These are phyloP conservation scores for Orychophragmus violaceus DNA, from an alignment of 345 rosid species.

Conservation along the genomic window DNA sequence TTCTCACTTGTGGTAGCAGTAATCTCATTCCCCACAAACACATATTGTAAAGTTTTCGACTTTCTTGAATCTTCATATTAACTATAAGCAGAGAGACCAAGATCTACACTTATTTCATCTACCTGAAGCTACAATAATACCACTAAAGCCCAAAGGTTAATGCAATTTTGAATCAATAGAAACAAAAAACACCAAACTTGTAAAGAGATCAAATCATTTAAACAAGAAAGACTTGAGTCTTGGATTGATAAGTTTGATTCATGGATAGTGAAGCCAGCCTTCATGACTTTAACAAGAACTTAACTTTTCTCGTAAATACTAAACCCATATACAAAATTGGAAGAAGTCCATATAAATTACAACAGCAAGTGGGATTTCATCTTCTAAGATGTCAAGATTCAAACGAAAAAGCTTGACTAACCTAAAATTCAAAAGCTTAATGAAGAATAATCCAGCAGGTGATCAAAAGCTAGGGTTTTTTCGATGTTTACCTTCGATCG, in stretches of 20 bases:
- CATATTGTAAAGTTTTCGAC: not conserved
- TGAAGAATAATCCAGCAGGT: not conserved
- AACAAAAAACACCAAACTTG: not conserved
- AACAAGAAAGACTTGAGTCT: not conserved
- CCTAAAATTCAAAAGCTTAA: conserved; percentile 1
- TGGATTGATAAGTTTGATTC: not conserved
- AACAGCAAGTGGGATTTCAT: not conserved
- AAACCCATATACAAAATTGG: not conserved
- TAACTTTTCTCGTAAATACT: not conserved
- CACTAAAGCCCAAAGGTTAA: not conserved
- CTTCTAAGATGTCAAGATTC: not conserved
- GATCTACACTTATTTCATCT: not conserved
- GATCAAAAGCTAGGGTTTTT: conserved; percentile 1
- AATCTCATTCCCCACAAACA: not conserved
- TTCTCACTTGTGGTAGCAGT: not conserved
- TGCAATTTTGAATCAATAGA: not conserved
- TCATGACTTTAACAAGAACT: not conserved
- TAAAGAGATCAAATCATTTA: not conserved
- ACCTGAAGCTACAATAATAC: not conserved
- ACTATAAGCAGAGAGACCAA: conserved; percentile 3
- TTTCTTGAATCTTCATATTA: not conserved
- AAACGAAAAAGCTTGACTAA: not conserved
- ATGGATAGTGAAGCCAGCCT: not conserved
- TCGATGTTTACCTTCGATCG: too few species aligned
- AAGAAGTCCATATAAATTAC: not conserved